phyloP scores from a whole-genome alignment of 768 basidiomycete species.

The Agrocybe chaxingu region DNA sequence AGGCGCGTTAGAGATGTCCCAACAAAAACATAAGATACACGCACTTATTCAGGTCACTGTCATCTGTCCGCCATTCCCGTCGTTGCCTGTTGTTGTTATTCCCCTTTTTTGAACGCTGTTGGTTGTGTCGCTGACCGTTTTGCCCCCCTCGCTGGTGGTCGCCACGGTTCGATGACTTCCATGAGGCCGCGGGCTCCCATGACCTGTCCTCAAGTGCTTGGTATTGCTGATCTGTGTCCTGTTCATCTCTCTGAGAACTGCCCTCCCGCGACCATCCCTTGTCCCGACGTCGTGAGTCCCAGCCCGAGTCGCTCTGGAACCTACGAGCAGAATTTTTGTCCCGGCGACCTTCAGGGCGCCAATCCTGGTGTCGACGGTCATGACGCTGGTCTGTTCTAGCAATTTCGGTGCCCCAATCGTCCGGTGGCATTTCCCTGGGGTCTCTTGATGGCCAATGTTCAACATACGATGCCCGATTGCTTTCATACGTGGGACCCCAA shows the following conservation, averaged over 20 bases:
- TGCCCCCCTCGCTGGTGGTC: conserved; percentile 39
- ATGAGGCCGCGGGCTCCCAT: conserved; percentile 72
- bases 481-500: conserved; percentile 39
- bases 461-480: conserved; percentile 34
- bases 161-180: conserved; percentile 39
- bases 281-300: conserved; percentile 49
- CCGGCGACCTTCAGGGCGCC: conserved; percentile 36
- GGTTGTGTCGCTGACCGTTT: conserved; percentile 31
- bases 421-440: conserved; percentile 21
- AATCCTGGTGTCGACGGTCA: conserved; percentile 32
- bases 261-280: conserved; percentile 34
- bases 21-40: conserved; percentile 17
- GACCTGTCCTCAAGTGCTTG: conserved; percentile 46
- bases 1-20: too few relatives aligned
- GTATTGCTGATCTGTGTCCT: conserved; percentile 24
- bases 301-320: conserved; percentile 48
- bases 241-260: conserved; percentile 21
- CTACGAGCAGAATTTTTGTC: conserved; percentile 33
- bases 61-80: conserved; percentile 55
- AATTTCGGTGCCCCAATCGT: conserved; percentile 34
- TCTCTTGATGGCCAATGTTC: conserved; percentile 24
- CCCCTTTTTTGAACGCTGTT: conserved; percentile 29
- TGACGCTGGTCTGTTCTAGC: conserved; percentile 17
- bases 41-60: conserved; percentile 75
- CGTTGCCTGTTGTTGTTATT: conserved; percentile 36